Conservation (phyloP, 495 filamentous ascomycete genomes). For the Penicillium roqueforti region DNA sequence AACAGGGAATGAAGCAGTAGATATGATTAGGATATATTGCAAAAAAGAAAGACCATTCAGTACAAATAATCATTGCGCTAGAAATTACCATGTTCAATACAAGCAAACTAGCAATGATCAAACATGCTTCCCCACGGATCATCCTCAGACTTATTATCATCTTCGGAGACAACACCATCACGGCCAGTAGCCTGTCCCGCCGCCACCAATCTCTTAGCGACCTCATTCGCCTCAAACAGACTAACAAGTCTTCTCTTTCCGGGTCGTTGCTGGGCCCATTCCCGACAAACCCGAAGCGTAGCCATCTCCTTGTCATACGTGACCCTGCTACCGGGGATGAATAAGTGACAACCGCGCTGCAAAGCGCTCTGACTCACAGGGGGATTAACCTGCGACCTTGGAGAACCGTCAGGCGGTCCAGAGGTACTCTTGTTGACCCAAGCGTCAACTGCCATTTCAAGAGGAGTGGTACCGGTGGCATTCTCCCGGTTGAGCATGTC, state of each 20-base stretch:
- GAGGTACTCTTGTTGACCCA: slow-evolving; percentile 37
- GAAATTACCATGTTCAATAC: background rate
- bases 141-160: background rate
- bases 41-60: background rate
- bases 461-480: slow-evolving; percentile 62
- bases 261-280: background rate
- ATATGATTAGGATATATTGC: background rate
- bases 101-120: background rate
- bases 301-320: slow-evolving; percentile 8
- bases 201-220: slow-evolving; percentile 57
- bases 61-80: background rate
- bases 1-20: background rate
- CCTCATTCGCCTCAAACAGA: slow-evolving; percentile 68
- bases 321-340: slow-evolving; percentile 14
- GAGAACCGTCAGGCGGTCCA: slow-evolving; percentile 10
- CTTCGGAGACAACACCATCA: background rate
- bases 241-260: slow-evolving; percentile 60
- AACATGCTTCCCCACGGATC: background rate
- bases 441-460: slow-evolving; percentile 57
- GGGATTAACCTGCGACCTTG: background rate
- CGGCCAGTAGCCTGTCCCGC: background rate
- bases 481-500: slow-evolving; percentile 63
- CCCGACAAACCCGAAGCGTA: slow-evolving; percentile 25
- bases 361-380: background rate
- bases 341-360: slow-evolving; percentile 12